These are phyloP conservation scores for Neonectria coccinea DNA, from an alignment of 2,329 filamentous ascomycete species.

Conservation along the genomic window DNA sequence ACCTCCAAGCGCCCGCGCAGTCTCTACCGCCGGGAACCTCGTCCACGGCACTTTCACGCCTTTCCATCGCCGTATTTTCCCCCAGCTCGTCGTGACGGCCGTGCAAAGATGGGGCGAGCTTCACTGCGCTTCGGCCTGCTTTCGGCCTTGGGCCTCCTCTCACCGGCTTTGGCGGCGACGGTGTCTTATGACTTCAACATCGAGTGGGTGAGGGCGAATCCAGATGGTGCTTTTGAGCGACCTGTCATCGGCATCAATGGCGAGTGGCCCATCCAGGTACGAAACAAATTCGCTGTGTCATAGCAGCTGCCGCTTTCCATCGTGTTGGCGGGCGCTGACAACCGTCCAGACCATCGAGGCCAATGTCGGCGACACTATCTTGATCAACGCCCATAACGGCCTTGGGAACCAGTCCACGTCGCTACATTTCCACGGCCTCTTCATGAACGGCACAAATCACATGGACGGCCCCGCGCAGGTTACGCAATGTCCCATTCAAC, in stretches of 20 bases:
- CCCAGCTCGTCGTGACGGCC: not conserved
- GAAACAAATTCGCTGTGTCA: too few relatives aligned
- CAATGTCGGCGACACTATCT: slow-evolving; percentile 69
- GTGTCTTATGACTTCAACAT: slow-evolving; percentile 75
- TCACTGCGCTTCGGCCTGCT: slow-evolving; percentile 2
- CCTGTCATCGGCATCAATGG: slow-evolving; percentile 83
- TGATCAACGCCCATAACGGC: slow-evolving; percentile 69
- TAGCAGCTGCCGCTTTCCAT: not conserved
- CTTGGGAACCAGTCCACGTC: slow-evolving; percentile 73
- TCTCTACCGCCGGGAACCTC: not conserved
- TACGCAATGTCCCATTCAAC: slow-evolving; percentile 74
- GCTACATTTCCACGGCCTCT: slow-evolving; percentile 78
- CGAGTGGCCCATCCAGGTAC: slow-evolving; percentile 71
- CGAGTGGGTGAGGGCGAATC: slow-evolving; percentile 77
- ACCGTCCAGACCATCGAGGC: slow-evolving; percentile 70
- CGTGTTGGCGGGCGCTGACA: not conserved
- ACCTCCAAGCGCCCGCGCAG: not conserved
- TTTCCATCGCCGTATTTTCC: not conserved
- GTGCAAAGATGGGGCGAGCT: slow-evolving; percentile 10
- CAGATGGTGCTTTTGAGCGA: slow-evolving; percentile 73
- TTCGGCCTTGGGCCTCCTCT: slow-evolving; percentile 1
- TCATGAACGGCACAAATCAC: slow-evolving; percentile 72
- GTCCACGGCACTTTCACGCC: not conserved
- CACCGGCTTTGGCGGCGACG: slow-evolving; percentile 51
- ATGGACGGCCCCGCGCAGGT: slow-evolving; percentile 79